These are phyloP conservation scores for Penicillium soppii DNA, from an alignment of 495 filamentous ascomycete genomes.

Conservation along the genomic window DNA sequence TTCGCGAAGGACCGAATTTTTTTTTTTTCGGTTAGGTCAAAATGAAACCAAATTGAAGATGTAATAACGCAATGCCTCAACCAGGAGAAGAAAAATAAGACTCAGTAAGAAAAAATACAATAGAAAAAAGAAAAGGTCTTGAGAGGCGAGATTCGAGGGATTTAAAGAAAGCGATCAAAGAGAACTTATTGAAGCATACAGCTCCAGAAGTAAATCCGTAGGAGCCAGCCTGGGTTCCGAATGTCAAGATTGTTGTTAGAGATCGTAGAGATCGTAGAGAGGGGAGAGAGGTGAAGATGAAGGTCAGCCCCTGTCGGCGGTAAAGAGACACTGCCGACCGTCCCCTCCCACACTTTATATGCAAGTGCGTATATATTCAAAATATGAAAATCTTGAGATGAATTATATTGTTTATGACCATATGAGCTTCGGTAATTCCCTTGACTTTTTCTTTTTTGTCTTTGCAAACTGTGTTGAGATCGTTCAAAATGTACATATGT, in stretches of 20 bases:
- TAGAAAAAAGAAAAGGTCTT: constrained; percentile 5
- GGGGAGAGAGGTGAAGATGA: constrained; percentile 13
- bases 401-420: too few species aligned
- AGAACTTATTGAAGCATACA: constrained; percentile 2
- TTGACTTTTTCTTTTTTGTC: too few species aligned
- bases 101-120: constrained; percentile 1
- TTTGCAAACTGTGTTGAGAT: too few species aligned
- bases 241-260: constrained; percentile 16
- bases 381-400: too few species aligned
- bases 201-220: constrained; percentile 1
- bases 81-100: constrained; percentile 24
- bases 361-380: too few species aligned
- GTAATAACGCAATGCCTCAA: constrained; percentile 18
- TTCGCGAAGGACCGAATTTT: constrained; percentile 5
- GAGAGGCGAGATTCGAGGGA: background rate
- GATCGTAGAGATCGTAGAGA: background rate
- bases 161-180: constrained; percentile 3
- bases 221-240: constrained; percentile 28
- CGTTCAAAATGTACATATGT: too few species aligned
- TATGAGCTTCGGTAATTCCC: too few species aligned
- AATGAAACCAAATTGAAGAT: constrained; percentile 2
- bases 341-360: too few species aligned
- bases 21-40: background rate
- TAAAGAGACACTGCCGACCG: constrained; percentile 28
- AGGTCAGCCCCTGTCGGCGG: constrained; percentile 26